Evolutionary conservation across 345 rosid species (phyloP).

Genomic region (Brassica rapa): DNA sequence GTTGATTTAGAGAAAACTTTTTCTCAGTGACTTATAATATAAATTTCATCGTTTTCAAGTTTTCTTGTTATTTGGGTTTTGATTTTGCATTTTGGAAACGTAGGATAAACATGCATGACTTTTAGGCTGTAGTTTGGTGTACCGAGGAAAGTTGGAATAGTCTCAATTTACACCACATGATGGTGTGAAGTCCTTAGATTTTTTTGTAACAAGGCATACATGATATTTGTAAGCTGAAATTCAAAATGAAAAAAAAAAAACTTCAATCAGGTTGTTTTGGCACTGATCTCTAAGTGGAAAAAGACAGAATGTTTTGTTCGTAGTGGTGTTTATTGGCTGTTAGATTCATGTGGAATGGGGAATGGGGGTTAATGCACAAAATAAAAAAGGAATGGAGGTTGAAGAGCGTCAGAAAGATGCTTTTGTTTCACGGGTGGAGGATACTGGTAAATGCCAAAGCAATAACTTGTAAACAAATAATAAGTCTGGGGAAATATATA

Average conservation of each 20-base stretch:
- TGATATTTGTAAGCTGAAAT: not conserved
- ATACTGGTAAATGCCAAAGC: slow-evolving; percentile 21
- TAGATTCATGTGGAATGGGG: not conserved
- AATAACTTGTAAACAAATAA: not conserved
- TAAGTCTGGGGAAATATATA: not conserved
- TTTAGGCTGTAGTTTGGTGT: not conserved
- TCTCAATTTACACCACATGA: not conserved
- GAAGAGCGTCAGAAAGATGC: slow-evolving; percentile 21
- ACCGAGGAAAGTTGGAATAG: not conserved
- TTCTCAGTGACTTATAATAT: not conserved
- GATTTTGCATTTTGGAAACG: not conserved
- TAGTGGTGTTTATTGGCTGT: not conserved
- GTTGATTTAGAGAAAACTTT: not conserved
- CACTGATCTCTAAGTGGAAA: slow-evolving; percentile 1
- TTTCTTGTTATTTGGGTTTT: not conserved
- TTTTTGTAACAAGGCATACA: not conserved
- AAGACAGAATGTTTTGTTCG: not conserved
- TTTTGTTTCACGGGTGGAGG: slow-evolving; percentile 27
- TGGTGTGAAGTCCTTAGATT: not conserved
- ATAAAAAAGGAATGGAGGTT: slow-evolving; percentile 6
- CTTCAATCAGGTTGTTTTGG: not conserved
- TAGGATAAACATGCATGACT: not conserved
- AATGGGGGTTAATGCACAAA: not conserved
- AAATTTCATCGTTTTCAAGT: not conserved
- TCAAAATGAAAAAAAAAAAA: not conserved